A percentile compares a stretch with the other conserved stretches of the same genome.
phyloP scores from a whole-genome alignment of 2,329 filamentous ascomycete species.

The Fusarium temperatum region DNA sequence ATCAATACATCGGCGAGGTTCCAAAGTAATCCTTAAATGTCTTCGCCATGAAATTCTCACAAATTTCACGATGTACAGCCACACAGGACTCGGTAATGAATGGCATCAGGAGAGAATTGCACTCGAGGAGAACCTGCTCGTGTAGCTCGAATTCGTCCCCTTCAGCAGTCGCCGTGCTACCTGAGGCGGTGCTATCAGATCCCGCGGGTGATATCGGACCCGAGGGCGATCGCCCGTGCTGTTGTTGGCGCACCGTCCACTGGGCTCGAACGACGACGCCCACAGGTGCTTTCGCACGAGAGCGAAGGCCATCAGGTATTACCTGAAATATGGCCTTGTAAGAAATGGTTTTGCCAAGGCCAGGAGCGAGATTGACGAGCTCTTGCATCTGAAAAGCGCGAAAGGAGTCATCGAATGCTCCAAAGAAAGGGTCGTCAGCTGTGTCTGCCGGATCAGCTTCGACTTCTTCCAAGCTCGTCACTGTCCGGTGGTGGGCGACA shows the following conservation, averaged over 20 bases:
- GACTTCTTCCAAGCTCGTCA: slow-evolving; percentile 49
- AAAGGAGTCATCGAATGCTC: slow-evolving; percentile 49
- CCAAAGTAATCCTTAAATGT: slow-evolving; percentile 40
- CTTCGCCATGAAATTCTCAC: slow-evolving; percentile 45
- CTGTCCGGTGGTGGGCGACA: slow-evolving; percentile 52
- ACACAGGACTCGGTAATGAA: slow-evolving; percentile 46
- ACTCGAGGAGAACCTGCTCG: slow-evolving; percentile 46
- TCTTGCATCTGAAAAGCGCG: slow-evolving; percentile 47
- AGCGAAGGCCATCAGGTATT: slow-evolving; percentile 53
- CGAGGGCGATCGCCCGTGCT: slow-evolving; percentile 13
- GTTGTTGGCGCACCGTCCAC: slow-evolving; percentile 44
- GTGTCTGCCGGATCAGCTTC: slow-evolving; percentile 46
- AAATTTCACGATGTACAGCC: slow-evolving; percentile 44
- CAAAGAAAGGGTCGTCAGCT: slow-evolving; percentile 54
- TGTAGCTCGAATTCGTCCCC: slow-evolving; percentile 47
- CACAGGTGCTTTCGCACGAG: slow-evolving; percentile 53
- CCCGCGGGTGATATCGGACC: slow-evolving; percentile 37
- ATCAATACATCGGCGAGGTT: slow-evolving; percentile 5
- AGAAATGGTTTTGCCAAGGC: slow-evolving; percentile 51
- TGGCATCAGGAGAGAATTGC: slow-evolving; percentile 49
- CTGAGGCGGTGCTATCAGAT: slow-evolving; percentile 40
- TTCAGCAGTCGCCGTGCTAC: slow-evolving; percentile 38
- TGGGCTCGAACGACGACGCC: slow-evolving; percentile 55
- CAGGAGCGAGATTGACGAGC: slow-evolving; percentile 50
- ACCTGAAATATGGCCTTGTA: slow-evolving; percentile 57